Evolutionary conservation across 148 eudicot species (phyloP), one percentile per base, ranked within the genome.

Genomic region (Fagopyrum esculentum): DNA sequence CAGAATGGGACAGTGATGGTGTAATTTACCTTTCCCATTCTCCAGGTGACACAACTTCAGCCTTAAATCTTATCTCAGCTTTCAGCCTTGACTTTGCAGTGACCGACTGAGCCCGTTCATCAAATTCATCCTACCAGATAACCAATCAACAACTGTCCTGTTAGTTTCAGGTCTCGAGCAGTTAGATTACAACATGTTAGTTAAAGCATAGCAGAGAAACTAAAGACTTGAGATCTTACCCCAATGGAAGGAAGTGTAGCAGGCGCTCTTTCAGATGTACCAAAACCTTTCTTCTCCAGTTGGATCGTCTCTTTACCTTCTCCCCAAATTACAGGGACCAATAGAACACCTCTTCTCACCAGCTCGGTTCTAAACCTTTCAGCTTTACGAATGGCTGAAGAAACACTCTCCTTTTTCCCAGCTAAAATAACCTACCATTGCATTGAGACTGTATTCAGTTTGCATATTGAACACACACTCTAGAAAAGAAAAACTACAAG

Each of bases 351-450:
- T 82, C 98, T 87, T 78, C 78, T 82, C 52, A 92, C 84, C 69
- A 96, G 98, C 76, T 96, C 99, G 59, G 87, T 86, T 45, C 99
- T 86, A 74, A 92, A 96, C 80, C 88, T 88, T 79, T 96, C 98
- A 66, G 97, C 94, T 76, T 92, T 92, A 56, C 74, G 81, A 81
- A 96, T 83, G 50, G 97, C 93, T 73, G 75, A 71, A 78, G 97
- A 81, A 74, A 96, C 93, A 30, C 82, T 87, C 74, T 96, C 98
- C 78, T 85, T 96, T 73, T 88, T 85, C 22, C 99, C 99, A 82
- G 99, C 98, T 84, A 96, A 83, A 85, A 96, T 92, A 70, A 96
- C 95, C 99, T 96, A 81, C 74, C 70, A 64, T 4, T 22, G 26
- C 26, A 22, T 22, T 6, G 15, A 64, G 70, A 64, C 8, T 66